phyloP scores from a whole-genome alignment of 2,329 filamentous ascomycete genomes.

The Aspergillus japonicus region DNA sequence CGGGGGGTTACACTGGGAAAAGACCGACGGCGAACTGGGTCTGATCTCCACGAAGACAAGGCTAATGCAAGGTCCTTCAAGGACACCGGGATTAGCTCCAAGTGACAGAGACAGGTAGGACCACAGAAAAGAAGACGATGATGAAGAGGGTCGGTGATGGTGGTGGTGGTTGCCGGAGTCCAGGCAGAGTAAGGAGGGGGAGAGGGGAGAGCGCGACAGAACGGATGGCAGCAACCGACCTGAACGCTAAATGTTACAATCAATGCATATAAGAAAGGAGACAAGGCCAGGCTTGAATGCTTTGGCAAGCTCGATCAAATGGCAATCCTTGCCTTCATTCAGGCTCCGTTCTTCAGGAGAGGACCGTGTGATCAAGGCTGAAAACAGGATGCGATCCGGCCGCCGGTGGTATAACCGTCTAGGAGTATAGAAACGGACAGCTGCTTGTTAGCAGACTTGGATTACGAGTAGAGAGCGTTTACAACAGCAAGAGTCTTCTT shows the following conservation, averaged over 20 bases:
- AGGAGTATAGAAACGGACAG: background rate
- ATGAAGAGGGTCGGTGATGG: background rate
- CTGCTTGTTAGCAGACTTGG: background rate
- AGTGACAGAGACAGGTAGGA: background rate
- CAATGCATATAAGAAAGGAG: background rate
- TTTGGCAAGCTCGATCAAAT: background rate
- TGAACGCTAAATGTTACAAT: background rate
- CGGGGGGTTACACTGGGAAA: conserved; percentile 23
- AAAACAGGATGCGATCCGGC: background rate
- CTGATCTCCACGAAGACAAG: background rate
- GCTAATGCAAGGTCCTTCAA: background rate
- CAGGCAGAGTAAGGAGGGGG: conserved; percentile 2
- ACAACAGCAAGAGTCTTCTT: no score
- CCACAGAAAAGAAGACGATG: conserved; percentile 2
- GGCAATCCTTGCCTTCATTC: background rate
- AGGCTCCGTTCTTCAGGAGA: background rate
- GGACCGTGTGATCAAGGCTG: background rate
- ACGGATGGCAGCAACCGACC: background rate
- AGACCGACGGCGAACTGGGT: conserved; percentile 6
- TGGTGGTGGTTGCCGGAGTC: background rate
- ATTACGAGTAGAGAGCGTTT: background rate
- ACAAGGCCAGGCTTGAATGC: background rate
- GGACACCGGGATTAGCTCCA: background rate
- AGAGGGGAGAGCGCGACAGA: conserved; percentile 2
- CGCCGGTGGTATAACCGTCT: background rate